phyloP scores from a whole-genome alignment of 192 early-diverging fungal genomes.

The Coemansia sp. region DNA sequence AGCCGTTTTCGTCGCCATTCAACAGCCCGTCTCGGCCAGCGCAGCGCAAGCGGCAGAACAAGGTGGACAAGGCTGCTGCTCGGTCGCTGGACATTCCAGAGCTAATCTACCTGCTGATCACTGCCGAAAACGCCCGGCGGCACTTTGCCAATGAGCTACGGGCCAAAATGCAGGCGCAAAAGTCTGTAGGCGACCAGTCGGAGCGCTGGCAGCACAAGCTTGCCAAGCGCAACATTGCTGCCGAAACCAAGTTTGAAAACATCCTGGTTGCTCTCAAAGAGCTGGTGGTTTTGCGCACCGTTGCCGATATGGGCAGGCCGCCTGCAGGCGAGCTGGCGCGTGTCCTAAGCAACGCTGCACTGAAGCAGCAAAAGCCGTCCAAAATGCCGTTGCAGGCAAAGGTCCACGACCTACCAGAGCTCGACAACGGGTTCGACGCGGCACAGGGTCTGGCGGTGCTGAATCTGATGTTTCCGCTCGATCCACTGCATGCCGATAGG shows the following conservation, averaged over 20 bases:
- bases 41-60: background rate
- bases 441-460: constrained; percentile 32
- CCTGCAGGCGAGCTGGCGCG: constrained; percentile 22
- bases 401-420: too few relatives aligned
- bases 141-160: constrained; percentile 17
- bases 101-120: constrained; percentile 26
- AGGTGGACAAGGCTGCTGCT: background rate
- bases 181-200: constrained; percentile 34
- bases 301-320: constrained; percentile 2
- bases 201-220: constrained; percentile 48
- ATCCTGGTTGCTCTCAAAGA: constrained; percentile 47
- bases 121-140: constrained; percentile 33
- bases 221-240: constrained; percentile 43
- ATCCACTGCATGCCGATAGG: constrained; percentile 5
- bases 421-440: constrained; percentile 3
- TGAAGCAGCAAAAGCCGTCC: too few relatives aligned
- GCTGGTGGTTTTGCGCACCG: constrained; percentile 32
- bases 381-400: too few relatives aligned
- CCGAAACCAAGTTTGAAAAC: constrained; percentile 47
- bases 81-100: constrained; percentile 19
- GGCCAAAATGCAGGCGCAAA: constrained; percentile 19
- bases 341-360: background rate
- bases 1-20: constrained; percentile 18
- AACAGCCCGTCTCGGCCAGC: constrained; percentile 5
- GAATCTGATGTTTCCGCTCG: constrained; percentile 48